These are phyloP conservation scores for Schwanniomyces polymorphus DNA, from an alignment of 805 yeast genomes.

Conservation along the genomic window DNA sequence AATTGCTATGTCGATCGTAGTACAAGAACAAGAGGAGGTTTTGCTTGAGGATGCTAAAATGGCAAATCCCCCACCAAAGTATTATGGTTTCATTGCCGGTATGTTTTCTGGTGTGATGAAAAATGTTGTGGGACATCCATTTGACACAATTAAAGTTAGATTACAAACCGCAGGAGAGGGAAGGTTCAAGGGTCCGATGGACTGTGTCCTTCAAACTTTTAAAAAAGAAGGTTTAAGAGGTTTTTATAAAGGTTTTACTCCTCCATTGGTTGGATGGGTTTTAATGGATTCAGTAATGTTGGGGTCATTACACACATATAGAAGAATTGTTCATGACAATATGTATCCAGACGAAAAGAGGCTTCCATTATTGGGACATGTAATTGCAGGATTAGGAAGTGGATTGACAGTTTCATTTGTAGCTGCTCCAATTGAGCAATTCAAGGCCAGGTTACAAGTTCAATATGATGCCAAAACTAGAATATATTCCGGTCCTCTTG, in stretches of 20 bases:
- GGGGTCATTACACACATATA: slow-evolving; percentile 79
- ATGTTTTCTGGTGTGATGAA: slow-evolving; percentile 84
- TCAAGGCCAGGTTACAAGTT: slow-evolving; percentile 85
- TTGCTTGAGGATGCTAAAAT: slow-evolving; percentile 9
- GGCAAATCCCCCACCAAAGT: slow-evolving; percentile 45
- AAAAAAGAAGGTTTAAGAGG: slow-evolving; percentile 76
- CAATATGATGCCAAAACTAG: slow-evolving; percentile 79
- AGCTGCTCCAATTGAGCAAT: slow-evolving; percentile 93
- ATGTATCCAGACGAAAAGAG: slow-evolving; percentile 60
- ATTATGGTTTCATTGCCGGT: slow-evolving; percentile 85
- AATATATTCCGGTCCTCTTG: slow-evolving; percentile 75
- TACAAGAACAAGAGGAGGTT: slow-evolving; percentile 20
- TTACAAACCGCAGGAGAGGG: slow-evolving; percentile 65
- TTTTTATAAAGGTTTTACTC: slow-evolving; percentile 86
- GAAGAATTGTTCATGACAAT: slow-evolving; percentile 63
- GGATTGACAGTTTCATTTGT: slow-evolving; percentile 92
- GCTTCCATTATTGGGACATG: slow-evolving; percentile 73
- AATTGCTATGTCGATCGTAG: slow-evolving; percentile 5
- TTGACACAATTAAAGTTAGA: slow-evolving; percentile 86
- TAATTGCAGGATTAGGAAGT: slow-evolving; percentile 75
- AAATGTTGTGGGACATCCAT: slow-evolving; percentile 90
- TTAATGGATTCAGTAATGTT: slow-evolving; percentile 90
- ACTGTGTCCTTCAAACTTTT: slow-evolving; percentile 73
- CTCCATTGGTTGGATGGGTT: slow-evolving; percentile 93
- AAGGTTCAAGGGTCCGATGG: slow-evolving; percentile 77